Evolutionary conservation across 371 early-diverging fungal genomes (phyloP).

Genomic region (Saksenaea oblongispora): DNA sequence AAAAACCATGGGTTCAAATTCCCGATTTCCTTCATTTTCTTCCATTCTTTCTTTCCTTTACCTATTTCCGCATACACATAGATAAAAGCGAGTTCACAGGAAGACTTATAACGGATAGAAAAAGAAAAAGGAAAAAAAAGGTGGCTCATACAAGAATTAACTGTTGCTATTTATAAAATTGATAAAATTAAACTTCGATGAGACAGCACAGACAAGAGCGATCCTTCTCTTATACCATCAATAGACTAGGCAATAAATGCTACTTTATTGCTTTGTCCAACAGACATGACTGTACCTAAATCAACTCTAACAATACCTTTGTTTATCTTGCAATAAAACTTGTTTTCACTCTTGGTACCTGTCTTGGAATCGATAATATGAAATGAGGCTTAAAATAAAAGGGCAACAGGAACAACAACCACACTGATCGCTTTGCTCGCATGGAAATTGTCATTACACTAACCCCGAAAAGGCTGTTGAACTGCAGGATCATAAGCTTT

Average conservation of each 20-base stretch:
- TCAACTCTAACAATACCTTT: too few species aligned
- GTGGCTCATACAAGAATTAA: not conserved
- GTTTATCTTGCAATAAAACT: too few species aligned
- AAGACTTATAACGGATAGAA: not conserved
- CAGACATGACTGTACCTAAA: not conserved
- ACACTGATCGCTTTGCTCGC: not conserved
- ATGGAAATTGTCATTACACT: not conserved
- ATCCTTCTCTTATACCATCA: not conserved
- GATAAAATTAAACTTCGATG: not conserved
- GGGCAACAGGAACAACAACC: too few species aligned
- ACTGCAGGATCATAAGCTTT: not conserved
- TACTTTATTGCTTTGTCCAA: not conserved
- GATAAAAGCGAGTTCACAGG: too few species aligned
- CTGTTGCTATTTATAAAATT: not conserved
- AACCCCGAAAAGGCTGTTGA: constrained; percentile 5
- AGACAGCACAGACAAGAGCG: not conserved
- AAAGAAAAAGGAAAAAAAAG: not conserved
- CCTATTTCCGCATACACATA: too few species aligned
- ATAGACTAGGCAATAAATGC: not conserved
- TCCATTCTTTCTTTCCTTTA: too few species aligned
- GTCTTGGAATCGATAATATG: too few species aligned
- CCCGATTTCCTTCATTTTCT: too few species aligned
- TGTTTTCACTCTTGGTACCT: too few species aligned
- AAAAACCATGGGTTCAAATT: not conserved
- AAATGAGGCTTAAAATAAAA: too few species aligned